A percentile compares a stretch with the other conserved stretches of the same genome.
These are phyloP conservation scores for Paramecium sexaurelia DNA, from an alignment of 73 alveolate species.

Conservation along the genomic window DNA sequence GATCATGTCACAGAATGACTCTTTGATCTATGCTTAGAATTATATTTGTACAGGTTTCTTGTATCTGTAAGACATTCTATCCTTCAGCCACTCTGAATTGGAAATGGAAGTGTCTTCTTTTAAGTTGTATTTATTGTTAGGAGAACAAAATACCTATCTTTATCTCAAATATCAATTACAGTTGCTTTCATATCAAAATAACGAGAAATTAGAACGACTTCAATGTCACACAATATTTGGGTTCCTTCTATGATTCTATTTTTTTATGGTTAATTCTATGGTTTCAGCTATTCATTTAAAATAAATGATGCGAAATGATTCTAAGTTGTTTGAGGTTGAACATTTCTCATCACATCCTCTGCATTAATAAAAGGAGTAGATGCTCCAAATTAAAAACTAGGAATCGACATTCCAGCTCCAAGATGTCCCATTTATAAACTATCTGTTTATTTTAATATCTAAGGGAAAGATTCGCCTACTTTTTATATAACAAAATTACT, in stretches of 20 bases:
- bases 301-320: slow-evolving; percentile 10
- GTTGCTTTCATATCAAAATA: slow-evolving; percentile 33
- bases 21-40: neutral
- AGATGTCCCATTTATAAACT: neutral
- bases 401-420: neutral
- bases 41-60: neutral
- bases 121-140: slow-evolving; percentile 12
- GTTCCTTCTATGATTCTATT: slow-evolving; percentile 54
- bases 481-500: neutral
- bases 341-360: neutral
- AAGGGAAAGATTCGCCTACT: slow-evolving; percentile 10
- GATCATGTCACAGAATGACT: neutral
- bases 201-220: slow-evolving; percentile 17
- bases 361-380: slow-evolving; percentile 26
- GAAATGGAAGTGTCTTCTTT: neutral
- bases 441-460: neutral
- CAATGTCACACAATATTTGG: slow-evolving; percentile 28
- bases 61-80: slow-evolving; percentile 32
- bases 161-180: neutral
- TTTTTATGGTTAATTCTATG: neutral
- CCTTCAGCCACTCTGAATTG: slow-evolving; percentile 30
- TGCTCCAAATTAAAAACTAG: slow-evolving; percentile 31
- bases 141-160: slow-evolving; percentile 40
- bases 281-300: neutral
- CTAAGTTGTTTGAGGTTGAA: neutral